Evolutionary conservation across 2,329 filamentous ascomycete species (phyloP).

Genomic region (Beauveria brongniartii): DNA sequence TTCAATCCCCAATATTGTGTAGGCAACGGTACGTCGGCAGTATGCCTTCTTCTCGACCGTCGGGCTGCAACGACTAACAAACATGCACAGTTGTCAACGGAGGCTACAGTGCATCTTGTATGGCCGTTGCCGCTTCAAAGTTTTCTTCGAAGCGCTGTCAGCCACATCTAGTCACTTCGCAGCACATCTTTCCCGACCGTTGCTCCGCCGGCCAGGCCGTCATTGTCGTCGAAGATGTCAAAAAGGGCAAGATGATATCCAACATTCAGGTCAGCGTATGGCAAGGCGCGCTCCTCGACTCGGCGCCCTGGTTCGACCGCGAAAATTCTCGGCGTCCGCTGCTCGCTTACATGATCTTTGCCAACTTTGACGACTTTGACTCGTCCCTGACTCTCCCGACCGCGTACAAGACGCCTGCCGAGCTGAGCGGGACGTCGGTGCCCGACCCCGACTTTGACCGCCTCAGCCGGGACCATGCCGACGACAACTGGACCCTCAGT

Average conservation of each 20-base stretch:
- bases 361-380: constrained; percentile 19
- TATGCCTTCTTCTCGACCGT: not conserved
- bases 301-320: constrained; percentile 23
- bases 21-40: constrained; percentile 17
- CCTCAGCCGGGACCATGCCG: constrained; percentile 6
- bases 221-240: constrained; percentile 27
- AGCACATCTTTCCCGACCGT: constrained; percentile 29
- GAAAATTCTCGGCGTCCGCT: constrained; percentile 21
- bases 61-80: not conserved
- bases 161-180: constrained; percentile 24
- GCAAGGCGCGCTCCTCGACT: constrained; percentile 23
- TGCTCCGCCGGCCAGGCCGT: constrained; percentile 25
- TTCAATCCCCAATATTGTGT: constrained; percentile 18
- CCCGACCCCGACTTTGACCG: constrained; percentile 15
- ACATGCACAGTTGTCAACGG: constrained; percentile 28
- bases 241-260: constrained; percentile 26
- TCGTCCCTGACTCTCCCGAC: constrained; percentile 23
- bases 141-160: constrained; percentile 20
- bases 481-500: constrained; percentile 16
- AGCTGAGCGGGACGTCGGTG: constrained; percentile 13
- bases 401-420: constrained; percentile 16
- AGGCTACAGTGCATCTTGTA: constrained; percentile 29
- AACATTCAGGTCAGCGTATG: constrained; percentile 29
- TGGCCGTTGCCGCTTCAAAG: constrained; percentile 22
- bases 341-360: constrained; percentile 25